Evolutionary conservation across 495 filamentous ascomycete genomes (phyloP), one percentile per base, ranked within the genome.

Genomic region (Aspergillus sclerotioniger): DNA sequence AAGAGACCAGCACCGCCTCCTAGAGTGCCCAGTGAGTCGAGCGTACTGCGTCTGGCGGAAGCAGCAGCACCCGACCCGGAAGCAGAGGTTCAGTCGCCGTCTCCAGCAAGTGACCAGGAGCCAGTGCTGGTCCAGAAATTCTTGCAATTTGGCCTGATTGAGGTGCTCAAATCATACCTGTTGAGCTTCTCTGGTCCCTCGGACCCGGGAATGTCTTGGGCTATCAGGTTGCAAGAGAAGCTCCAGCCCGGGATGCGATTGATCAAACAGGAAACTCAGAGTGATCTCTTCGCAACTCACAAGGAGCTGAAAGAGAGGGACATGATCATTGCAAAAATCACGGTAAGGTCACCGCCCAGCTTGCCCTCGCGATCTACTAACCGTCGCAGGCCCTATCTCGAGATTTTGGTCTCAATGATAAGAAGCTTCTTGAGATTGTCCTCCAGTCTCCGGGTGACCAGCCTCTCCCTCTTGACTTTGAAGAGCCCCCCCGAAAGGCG

Each of bases 141-240:
- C 29, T 71, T 97, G 54, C 90, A 96, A 62, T 90, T 91, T 47
- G 96, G 96, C 63, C 73, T 94, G 21, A 87, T 92, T 0, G 92
- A 94, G 67, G 71, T 96, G 15, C 67, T 96, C 16, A 94, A 96
- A 67, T 83, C 86, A 7, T 98, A 93, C 61, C 75, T 92, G 17
- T 67, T 84, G 57, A 80, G 73, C 31, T 71, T 83, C 15, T 67
- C 70, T 3, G 81, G 77, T 66, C 82, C 68, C 57, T 85, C 83
- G 71, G 84, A 76, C 54, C 82, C 71, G 65, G 86, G 90, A 64
- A 65, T 96, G 81, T 82, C 82, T 8, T 89, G 85, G 90, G 81
- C 90, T 16, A 81, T 84, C n/a, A 77, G 91, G 54, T 74, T 93
- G 64, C 82, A 87, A 56, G 90, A 96, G 69, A 83, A 85, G 47